These are phyloP conservation scores for Fusarium floridanum DNA, from an alignment of 2,329 filamentous ascomycete genomes.

Conservation along the genomic window DNA sequence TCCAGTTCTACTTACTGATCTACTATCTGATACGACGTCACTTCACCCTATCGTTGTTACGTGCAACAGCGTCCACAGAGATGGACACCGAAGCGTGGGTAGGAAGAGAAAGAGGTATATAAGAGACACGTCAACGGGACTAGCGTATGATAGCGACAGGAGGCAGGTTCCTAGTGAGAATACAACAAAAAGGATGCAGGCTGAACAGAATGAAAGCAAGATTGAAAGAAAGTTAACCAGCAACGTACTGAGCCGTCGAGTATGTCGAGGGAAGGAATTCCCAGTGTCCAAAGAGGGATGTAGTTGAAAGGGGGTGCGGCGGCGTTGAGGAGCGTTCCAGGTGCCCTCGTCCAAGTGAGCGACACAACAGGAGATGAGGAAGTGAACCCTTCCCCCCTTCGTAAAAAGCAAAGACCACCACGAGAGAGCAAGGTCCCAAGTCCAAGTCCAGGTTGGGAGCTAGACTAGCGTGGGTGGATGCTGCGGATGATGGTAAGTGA, in stretches of 20 bases:
- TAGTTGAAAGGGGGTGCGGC: conserved; percentile 42
- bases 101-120: too few species aligned
- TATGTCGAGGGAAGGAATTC: conserved; percentile 33
- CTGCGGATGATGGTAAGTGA: conserved; percentile 1
- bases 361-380: conserved; percentile 41
- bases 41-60: too few species aligned
- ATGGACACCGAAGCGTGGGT: too few species aligned
- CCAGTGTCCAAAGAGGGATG: conserved; percentile 23
- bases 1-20: too few species aligned
- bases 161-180: conserved; percentile 23
- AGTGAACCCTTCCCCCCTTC: conserved; percentile 45
- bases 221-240: conserved; percentile 29
- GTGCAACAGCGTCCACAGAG: too few species aligned
- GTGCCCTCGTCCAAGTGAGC: conserved; percentile 38
- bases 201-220: conserved; percentile 19
- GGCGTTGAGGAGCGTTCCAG: conserved; percentile 36
- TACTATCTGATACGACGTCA: too few species aligned
- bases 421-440: conserved; percentile 37
- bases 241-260: conserved; percentile 38
- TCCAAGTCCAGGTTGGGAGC: conserved; percentile 37
- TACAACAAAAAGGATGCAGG: conserved; percentile 20
- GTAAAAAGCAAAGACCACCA: conserved; percentile 45
- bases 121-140: too few species aligned
- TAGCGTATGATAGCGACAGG: conserved; percentile 25
- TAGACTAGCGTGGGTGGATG: conserved; percentile 40